Base-by-base conservation (phyloP, 2,329 filamentous ascomycete genomes). In the Epichloe baconii region DNA sequence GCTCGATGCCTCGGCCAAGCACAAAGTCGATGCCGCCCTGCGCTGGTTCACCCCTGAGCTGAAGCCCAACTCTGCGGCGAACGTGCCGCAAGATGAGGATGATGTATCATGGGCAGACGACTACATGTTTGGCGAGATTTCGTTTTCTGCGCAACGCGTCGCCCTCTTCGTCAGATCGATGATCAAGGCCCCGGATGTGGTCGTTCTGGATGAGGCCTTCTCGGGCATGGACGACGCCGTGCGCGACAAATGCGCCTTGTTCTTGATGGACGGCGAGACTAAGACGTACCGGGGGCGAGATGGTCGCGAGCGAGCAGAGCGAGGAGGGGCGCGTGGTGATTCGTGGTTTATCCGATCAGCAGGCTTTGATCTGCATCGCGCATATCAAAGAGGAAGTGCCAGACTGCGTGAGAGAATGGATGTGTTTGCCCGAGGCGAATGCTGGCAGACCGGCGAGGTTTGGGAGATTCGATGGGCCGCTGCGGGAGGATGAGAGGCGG, bases 301-400 rank as follows among this genome's bases (percentile, higher is more conserved):
- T 74, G 34, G 66, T 76, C 0, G 69, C 77, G 12, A 80, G 74
- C 53, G 67, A 75, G 0, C 36, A 17, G 23, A 41, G 36, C 17
- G 21, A 47, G 14, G 15, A 7, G 26, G 76, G 71, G 0, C 62
- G 64, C 2, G 71, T 80, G 1, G 72, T 67, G 21, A 68, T 91
- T 4, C 62, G 61, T 1, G 88, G 88, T 0, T 67, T 96, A 51
- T 74, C 75, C 2, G 71, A 80, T 0, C 66, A 79, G 21, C 91
- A 97, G 68, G 89, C 89, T 0, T 69, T 98, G 50, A 77, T 97
- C n/a, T 88, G 90, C 56, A 91, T 97, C 53, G 93, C 88, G 54
- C 93, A 98, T 68, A 76, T 91, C 54, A 83, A 82, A 55, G 89
- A 95, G 60, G 93, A 98, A 66, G 86, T 97, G 10, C 93, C 93